Evolutionary conservation across 306 rosid species (phyloP), one percentile per base, ranked within the genome.

Genomic region (Glycine tomentella): DNA sequence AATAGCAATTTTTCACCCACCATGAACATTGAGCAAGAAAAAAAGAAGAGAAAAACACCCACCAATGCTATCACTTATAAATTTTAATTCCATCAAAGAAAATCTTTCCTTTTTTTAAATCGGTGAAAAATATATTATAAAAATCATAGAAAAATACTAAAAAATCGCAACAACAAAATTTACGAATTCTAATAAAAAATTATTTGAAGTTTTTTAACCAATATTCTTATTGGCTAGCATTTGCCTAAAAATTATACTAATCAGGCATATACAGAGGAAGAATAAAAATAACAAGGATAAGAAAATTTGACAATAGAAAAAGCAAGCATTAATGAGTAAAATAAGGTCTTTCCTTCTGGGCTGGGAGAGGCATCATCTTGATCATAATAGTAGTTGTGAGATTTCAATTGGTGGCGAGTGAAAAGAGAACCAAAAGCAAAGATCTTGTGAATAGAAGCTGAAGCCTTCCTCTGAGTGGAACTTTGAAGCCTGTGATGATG

Each of bases 381-480:
- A 9, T 88, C 83, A 78, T 65, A 78, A 63, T 77, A 79, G 48
- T 42, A 42, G 46, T 38, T 5, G 0, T 82, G 83, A 53, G 97
- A 85, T 77, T 92, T 91, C 80, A 88, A 83, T 8, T 84, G 97
- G 13, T 85, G 90, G 36, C 93, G 93, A 70, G 69, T 85, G 88
- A 96, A 90, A 51, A 96, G 89, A 48, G 92, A 92, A 65, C 89
- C 86, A 83, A 93, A 90, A 86, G 94, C 90, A 65, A 93, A 93
- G 95, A 96, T 92, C 97, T 90, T 96, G 63, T 92, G 92, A 76
- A 96, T 87, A 42, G 85, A 79, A 75, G 82, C 69, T 72, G 84
- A 83, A 16, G 86, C 44, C 78, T 88, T 90, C 31, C 31, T 25
- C 31, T 25, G 31, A 25, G 16, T 12, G 31, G 31, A 25, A 25